Base-by-base conservation (phyloP, 371 early-diverging fungal genomes). In the Mucor saturninus region DNA sequence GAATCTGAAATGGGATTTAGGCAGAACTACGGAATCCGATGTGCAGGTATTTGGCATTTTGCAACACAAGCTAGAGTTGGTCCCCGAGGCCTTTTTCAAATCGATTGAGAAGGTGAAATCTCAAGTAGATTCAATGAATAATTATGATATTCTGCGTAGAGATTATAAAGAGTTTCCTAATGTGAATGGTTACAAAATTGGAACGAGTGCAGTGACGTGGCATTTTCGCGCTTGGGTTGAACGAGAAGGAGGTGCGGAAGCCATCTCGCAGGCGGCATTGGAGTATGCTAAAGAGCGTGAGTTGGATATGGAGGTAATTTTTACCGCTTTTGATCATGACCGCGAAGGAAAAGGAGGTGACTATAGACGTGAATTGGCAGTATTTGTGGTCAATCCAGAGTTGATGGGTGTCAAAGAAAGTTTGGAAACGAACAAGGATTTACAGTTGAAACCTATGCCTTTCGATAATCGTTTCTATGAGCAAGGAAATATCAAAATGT, bases 81-180 rank as follows among this genome's bases (percentile, higher is more conserved):
- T 13, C 3, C 4, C 28, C 1, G 62, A 61, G 6, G 55, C 59
- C 7, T 75, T 83, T 53, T 89, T 77, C 55, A 53, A 73, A 8
- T 61, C 60, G 0, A 83, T 93, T 45, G 85, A 87, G 39, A 45
- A 54, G 2, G 89, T 87, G 14, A 89, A 88, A 50, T 71, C 69
- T 9, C 76, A 81, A 54, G 79, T 88, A 11, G 67, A 83, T 28
- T 62, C 68, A 13, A 79, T 91, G 35, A 64, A 82, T 3, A 73
- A 61, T 15, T 65, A 68, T 21, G 87, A 91, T 61, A 77, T 93
- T 1, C 65, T 93, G 40, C 74, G 88, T n/a, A 87, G 87, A 61
- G 93, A 93, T 71, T 93, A 91, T 74, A 93, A 93, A 70, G 87
- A 91, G 63, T 90, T 80, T 72, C 14, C 29, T 3, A 59, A 72